Percentiles rank a stretch among this genome's conserved stretches.
Evolutionary conservation across 202 grass and related monocot genomes (phyloP).

Genomic region (Digitaria exilis): DNA sequence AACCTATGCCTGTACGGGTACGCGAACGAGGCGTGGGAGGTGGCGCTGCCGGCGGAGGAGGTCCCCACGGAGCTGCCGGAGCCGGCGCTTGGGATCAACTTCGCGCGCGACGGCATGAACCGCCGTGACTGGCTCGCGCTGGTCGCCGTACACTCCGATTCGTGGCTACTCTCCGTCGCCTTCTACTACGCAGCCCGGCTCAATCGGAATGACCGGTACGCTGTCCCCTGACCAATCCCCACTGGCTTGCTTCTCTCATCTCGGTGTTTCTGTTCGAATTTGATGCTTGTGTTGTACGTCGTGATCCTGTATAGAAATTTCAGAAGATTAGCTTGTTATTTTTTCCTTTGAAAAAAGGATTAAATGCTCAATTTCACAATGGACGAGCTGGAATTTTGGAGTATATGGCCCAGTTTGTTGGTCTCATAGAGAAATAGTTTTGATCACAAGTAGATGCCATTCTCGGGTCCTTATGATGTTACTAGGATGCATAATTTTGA

Average conservation of each 20-base stretch:
- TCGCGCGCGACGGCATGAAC: constrained; percentile 69
- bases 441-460: not conserved
- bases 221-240: not conserved
- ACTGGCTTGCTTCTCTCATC: not conserved
- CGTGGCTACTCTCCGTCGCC: constrained; percentile 78
- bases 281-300: not conserved
- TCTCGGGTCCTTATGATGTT: not conserved
- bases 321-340: not conserved
- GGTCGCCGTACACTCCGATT: constrained; percentile 65
- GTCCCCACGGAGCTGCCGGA: constrained; percentile 79
- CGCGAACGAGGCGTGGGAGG: constrained; percentile 70
- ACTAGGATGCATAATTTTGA: constrained; percentile 1
- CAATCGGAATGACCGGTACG: constrained; percentile 67
- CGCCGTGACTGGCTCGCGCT: constrained; percentile 71
- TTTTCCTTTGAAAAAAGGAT: not conserved
- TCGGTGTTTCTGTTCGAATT: constrained; percentile 7
- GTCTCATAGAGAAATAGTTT: not conserved
- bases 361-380: not conserved
- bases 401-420: not conserved
- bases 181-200: constrained; percentile 74
- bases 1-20: constrained; percentile 76
- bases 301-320: not conserved
- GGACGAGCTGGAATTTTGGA: not conserved
- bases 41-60: constrained; percentile 68
- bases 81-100: constrained; percentile 69